Evolutionary conservation across 2,329 filamentous ascomycete species (phyloP).

Genomic region (Fulvia fulva): DNA sequence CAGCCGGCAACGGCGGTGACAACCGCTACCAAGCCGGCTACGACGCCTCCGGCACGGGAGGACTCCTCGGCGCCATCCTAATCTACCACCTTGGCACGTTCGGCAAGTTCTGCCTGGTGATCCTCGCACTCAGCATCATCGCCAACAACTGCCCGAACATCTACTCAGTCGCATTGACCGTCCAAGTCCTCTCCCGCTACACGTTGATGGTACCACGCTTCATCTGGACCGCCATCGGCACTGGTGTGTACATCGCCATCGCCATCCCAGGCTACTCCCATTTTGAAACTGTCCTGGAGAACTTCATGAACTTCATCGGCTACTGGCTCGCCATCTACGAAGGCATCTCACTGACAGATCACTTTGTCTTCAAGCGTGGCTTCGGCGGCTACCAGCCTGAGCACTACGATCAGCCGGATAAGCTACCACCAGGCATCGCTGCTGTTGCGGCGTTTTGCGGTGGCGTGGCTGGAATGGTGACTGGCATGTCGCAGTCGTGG

Average conservation of each 20-base stretch:
- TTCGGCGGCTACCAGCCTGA: constrained; percentile 57
- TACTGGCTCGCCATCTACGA: constrained; percentile 76
- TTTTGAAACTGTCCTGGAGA: constrained; percentile 62
- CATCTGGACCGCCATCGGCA: constrained; percentile 61
- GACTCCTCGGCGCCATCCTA: constrained; percentile 63
- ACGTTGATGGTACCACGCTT: constrained; percentile 63
- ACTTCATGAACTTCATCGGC: constrained; percentile 60
- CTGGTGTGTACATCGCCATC: constrained; percentile 62
- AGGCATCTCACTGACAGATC: constrained; percentile 61
- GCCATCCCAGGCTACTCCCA: constrained; percentile 65
- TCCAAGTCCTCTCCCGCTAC: constrained; percentile 60
- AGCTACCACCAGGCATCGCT: constrained; percentile 61
- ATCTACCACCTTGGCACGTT: constrained; percentile 62
- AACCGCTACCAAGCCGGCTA: constrained; percentile 58
- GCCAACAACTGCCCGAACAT: constrained; percentile 47
- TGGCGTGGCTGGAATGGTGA: constrained; percentile 62
- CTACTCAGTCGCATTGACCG: constrained; percentile 64
- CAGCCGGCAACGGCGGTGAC: constrained; percentile 49
- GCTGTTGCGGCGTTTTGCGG: constrained; percentile 60
- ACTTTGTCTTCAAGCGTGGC: constrained; percentile 64
- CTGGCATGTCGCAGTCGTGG: constrained; percentile 69
- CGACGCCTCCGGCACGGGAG: constrained; percentile 56
- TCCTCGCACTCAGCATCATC: constrained; percentile 43
- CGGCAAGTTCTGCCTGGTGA: constrained; percentile 62
- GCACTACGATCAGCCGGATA: constrained; percentile 54